These are phyloP conservation scores for Colletotrichum falcatum DNA, from an alignment of 2,329 filamentous ascomycete species.

Conservation along the genomic window DNA sequence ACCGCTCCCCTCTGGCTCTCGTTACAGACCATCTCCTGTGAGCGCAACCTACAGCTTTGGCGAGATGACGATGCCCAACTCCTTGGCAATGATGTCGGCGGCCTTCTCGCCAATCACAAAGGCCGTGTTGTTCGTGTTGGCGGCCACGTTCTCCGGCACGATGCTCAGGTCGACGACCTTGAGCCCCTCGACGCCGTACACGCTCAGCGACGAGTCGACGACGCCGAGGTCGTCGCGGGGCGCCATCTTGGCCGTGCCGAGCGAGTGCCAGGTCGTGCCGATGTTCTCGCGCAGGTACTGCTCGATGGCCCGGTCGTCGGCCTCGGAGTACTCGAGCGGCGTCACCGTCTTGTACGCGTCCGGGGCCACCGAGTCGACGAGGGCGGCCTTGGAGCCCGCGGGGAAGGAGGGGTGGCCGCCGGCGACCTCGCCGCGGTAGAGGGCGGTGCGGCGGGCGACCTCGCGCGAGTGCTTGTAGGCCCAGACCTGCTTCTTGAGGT, in stretches of 20 bases:
- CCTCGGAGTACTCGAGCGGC: slow-evolving; percentile 60
- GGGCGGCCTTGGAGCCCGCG: slow-evolving; percentile 53
- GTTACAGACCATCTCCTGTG: not conserved
- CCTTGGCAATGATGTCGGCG: slow-evolving; percentile 55
- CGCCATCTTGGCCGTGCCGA: slow-evolving; percentile 61
- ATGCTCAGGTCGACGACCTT: slow-evolving; percentile 57
- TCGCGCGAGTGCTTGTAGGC: slow-evolving; percentile 75
- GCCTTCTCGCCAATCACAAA: slow-evolving; percentile 62
- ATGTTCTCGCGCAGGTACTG: slow-evolving; percentile 56
- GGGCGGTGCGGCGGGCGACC: slow-evolving; percentile 66
- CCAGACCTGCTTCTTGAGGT: slow-evolving; percentile 72
- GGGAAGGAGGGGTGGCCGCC: slow-evolving; percentile 59
- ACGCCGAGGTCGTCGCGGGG: slow-evolving; percentile 56
- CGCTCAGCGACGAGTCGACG: slow-evolving; percentile 54
- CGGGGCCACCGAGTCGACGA: slow-evolving; percentile 57
- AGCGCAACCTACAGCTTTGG: slow-evolving; percentile 11
- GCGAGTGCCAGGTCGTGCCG: slow-evolving; percentile 59
- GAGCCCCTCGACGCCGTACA: slow-evolving; percentile 56
- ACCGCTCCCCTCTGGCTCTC: not conserved
- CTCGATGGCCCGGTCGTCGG: slow-evolving; percentile 64
- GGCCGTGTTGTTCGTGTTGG: slow-evolving; percentile 63
- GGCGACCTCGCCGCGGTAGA: slow-evolving; percentile 62
- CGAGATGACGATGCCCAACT: slow-evolving; percentile 45
- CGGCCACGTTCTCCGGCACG: slow-evolving; percentile 54
- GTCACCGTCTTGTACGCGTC: slow-evolving; percentile 51